These are phyloP conservation scores for Naganishia kalamii DNA, from an alignment of 768 basidiomycete species.

Conservation along the genomic window DNA sequence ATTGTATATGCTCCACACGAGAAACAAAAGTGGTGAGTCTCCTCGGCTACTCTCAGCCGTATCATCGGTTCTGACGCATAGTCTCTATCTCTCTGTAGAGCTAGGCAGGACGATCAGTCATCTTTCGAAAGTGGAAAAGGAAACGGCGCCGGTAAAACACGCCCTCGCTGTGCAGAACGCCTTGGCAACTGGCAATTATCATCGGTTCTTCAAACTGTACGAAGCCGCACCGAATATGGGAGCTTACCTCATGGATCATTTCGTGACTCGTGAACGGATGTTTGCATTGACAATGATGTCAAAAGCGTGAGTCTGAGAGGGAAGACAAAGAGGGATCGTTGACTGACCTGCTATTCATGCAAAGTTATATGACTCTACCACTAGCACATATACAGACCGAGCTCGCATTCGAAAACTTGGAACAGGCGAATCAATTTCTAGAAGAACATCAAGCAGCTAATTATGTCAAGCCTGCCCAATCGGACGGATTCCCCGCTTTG, in stretches of 20 bases:
- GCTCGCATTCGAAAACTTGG: constrained; percentile 70
- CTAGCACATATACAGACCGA: constrained; percentile 70
- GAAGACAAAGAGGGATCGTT: background rate
- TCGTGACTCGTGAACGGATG: constrained; percentile 82
- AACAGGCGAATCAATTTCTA: constrained; percentile 65
- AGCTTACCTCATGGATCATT: constrained; percentile 98
- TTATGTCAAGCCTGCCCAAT: constrained; percentile 47
- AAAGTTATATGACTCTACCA: constrained; percentile 74
- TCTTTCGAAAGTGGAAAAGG: constrained; percentile 87
- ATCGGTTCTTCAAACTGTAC: constrained; percentile 80
- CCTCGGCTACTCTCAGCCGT: background rate
- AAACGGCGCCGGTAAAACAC: constrained; percentile 70
- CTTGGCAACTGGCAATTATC: constrained; percentile 87
- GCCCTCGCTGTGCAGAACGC: constrained; percentile 84
- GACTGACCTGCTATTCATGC: background rate
- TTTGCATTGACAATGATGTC: constrained; percentile 81
- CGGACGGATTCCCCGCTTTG: constrained; percentile 11
- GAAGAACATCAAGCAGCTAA: constrained; percentile 60
- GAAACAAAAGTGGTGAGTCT: constrained; percentile 81
- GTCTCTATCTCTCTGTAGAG: constrained; percentile 13
- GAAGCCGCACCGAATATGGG: constrained; percentile 88
- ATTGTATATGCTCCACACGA: constrained; percentile 86
- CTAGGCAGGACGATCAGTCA: constrained; percentile 60
- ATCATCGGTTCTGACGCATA: background rate
- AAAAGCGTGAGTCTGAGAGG: constrained; percentile 66